phyloP scores from a whole-genome alignment of 768 basidiomycete genomes.

The Tricholoma furcatifolium region DNA sequence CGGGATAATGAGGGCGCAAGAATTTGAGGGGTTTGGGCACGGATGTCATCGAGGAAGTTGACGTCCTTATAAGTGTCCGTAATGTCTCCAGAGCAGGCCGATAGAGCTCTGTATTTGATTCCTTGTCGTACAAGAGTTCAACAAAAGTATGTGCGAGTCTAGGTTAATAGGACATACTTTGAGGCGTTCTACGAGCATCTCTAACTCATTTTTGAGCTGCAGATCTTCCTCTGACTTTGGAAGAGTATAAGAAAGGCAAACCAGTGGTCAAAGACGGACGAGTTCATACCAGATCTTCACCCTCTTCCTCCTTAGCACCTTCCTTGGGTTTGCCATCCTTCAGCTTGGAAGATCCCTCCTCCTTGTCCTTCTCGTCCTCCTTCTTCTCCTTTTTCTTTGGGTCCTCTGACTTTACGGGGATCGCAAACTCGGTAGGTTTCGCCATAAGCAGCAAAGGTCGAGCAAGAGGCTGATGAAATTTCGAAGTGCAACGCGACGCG shows the following conservation, averaged over 20 bases:
- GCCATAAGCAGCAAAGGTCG: slow-evolving; percentile 40
- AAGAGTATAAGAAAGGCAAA: slow-evolving; percentile 8
- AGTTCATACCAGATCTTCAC: slow-evolving; percentile 77
- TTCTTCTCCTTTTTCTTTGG: slow-evolving; percentile 65
- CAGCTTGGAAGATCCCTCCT: slow-evolving; percentile 55
- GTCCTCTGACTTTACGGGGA: slow-evolving; percentile 70
- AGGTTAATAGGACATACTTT: slow-evolving; percentile 53
- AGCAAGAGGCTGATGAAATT: slow-evolving; percentile 8
- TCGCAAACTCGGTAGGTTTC: slow-evolving; percentile 55
- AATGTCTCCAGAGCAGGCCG: slow-evolving; percentile 91
- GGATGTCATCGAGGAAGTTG: slow-evolving; percentile 98
- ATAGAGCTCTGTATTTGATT: slow-evolving; percentile 83
- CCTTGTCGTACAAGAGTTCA: slow-evolving; percentile 44
- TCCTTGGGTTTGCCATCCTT: slow-evolving; percentile 46
- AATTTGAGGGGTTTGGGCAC: slow-evolving; percentile 99
- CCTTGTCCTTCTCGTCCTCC: slow-evolving; percentile 48
- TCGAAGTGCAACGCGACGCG: slow-evolving; percentile 48
- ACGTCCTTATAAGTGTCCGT: slow-evolving; percentile 90
- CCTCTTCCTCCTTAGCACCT: slow-evolving; percentile 55
- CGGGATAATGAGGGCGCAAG: slow-evolving; percentile 90
- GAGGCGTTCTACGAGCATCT: slow-evolving; percentile 93
- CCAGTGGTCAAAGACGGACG: not conserved
- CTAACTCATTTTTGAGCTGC: slow-evolving; percentile 88
- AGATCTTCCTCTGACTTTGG: slow-evolving; percentile 90
- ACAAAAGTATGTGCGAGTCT: slow-evolving; percentile 13